Evolutionary conservation across 2,329 filamentous ascomycete genomes (phyloP).

Genomic region (Apiospora sp.): DNA sequence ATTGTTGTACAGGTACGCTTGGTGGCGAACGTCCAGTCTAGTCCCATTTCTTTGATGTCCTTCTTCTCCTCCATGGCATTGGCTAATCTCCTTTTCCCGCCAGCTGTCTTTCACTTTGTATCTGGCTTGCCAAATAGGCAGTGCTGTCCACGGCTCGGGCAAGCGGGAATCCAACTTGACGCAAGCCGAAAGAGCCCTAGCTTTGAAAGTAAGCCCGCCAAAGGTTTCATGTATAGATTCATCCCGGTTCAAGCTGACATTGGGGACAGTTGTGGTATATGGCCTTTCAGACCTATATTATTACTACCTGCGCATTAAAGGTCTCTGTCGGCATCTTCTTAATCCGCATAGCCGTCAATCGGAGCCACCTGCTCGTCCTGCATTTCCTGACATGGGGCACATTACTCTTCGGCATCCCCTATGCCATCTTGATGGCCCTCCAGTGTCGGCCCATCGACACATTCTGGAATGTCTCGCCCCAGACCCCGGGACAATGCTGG

Average conservation of each 20-base stretch:
- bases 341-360: slow-evolving; percentile 22
- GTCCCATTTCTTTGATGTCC: too few relatives aligned
- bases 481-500: slow-evolving; percentile 25
- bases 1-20: background rate
- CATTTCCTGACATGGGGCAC: slow-evolving; percentile 22
- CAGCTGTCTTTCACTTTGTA: slow-evolving; percentile 1
- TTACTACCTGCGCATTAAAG: slow-evolving; percentile 24
- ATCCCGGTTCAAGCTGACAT: background rate
- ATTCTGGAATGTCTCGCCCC: slow-evolving; percentile 25
- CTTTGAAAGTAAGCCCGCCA: slow-evolving; percentile 19
- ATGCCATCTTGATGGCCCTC: slow-evolving; percentile 22
- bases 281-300: slow-evolving; percentile 20
- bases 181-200: background rate
- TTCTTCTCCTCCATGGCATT: background rate
- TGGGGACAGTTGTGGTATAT: slow-evolving; percentile 25
- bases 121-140: slow-evolving; percentile 13
- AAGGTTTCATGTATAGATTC: too few relatives aligned
- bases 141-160: slow-evolving; percentile 20
- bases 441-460: slow-evolving; percentile 24
- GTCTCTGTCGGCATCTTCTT: slow-evolving; percentile 25
- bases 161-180: slow-evolving; percentile 16
- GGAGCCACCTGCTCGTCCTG: slow-evolving; percentile 13
- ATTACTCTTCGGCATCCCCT: slow-evolving; percentile 4
- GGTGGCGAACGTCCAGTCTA: background rate
- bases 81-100: background rate